Conservation (phyloP, 805 yeast species). For the Pichia eremophila region DNA sequence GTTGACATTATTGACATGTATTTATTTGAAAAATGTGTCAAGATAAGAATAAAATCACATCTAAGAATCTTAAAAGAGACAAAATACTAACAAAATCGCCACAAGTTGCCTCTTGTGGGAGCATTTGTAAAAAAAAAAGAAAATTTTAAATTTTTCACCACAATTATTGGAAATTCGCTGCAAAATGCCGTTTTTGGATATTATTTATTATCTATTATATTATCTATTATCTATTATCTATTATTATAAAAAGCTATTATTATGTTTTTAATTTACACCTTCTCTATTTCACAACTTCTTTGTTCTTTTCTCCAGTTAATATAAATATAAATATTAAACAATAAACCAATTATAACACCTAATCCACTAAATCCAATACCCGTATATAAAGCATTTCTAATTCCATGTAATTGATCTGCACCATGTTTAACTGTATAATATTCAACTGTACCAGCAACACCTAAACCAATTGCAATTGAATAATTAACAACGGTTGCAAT, state of each 20-base stretch:
- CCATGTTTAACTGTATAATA: slow-evolving; percentile 26
- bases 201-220: too few relatives aligned
- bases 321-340: slow-evolving; percentile 1
- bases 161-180: background rate
- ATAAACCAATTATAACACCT: slow-evolving; percentile 26
- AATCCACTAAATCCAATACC: slow-evolving; percentile 53
- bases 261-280: too few relatives aligned
- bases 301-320: background rate
- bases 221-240: background rate
- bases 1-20: too few relatives aligned
- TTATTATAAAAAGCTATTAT: background rate
- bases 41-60: too few relatives aligned
- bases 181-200: background rate
- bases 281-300: background rate
- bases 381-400: slow-evolving; percentile 48
- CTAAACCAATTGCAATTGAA: slow-evolving; percentile 61
- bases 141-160: background rate
- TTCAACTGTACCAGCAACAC: slow-evolving; percentile 63
- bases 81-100: background rate
- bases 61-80: too few relatives aligned
- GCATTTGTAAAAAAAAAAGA: background rate
- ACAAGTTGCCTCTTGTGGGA: background rate
- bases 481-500: slow-evolving; percentile 65
- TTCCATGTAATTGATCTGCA: slow-evolving; percentile 30
- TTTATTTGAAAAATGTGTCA: too few relatives aligned